Evolutionary conservation across 495 filamentous ascomycete genomes (phyloP).

Genomic region (Corynascus novoguineensis): DNA sequence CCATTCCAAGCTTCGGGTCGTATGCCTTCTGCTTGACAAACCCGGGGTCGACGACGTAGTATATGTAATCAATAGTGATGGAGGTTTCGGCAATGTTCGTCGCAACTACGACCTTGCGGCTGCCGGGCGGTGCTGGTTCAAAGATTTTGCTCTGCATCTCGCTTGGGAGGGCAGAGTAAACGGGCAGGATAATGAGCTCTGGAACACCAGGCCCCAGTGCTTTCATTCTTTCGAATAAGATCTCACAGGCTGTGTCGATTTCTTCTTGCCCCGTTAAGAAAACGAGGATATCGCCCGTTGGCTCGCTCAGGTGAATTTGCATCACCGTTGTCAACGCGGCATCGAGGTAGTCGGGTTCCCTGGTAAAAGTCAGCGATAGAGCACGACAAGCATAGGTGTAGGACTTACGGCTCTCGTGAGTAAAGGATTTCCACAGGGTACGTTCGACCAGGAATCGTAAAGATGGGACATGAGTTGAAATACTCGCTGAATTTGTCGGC

Average conservation of each 20-base stretch:
- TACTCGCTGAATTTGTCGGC: conserved; percentile 96
- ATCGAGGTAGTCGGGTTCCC: conserved; percentile 89
- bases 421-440: conserved; percentile 95
- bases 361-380: conserved; percentile 4
- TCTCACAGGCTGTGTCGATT: conserved; percentile 92
- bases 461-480: conserved; percentile 90
- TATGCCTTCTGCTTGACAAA: conserved; percentile 98
- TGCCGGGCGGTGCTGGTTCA: conserved; percentile 82
- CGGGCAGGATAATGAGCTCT: conserved; percentile 86
- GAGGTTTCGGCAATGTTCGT: conserved; percentile 98
- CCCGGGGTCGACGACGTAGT: conserved; percentile 95
- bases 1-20: conserved; percentile 96
- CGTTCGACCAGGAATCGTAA: conserved; percentile 91
- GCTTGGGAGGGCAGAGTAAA: conserved; percentile 86
- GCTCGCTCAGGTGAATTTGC: conserved; percentile 94
- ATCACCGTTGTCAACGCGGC: conserved; percentile 94
- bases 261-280: conserved; percentile 98
- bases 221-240: conserved; percentile 94
- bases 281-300: conserved; percentile 83
- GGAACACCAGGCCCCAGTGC: conserved; percentile 84
- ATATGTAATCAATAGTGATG: conserved; percentile 95
- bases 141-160: conserved; percentile 96
- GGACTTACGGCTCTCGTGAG: conserved; percentile 66
- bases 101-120: conserved; percentile 92
- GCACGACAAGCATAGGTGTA: neutral